phyloP scores from a whole-genome alignment of 2,329 filamentous ascomycete genomes.

The Aspergillus pseudoglaucus region DNA sequence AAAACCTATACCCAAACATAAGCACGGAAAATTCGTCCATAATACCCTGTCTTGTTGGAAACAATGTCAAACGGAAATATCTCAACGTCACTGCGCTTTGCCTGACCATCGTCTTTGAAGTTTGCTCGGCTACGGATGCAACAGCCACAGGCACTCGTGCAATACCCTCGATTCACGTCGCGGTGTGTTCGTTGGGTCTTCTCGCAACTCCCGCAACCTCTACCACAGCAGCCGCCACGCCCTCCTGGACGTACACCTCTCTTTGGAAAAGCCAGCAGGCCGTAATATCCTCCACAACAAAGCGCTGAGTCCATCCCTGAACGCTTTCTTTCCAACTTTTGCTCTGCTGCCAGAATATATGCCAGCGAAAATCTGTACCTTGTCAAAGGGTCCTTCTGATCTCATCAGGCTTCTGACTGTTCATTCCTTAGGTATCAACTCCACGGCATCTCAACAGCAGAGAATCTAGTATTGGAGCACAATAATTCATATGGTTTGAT shows the following conservation, averaged over 20 bases:
- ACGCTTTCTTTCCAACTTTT: not conserved
- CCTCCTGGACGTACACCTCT: not conserved
- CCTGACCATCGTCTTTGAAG: not conserved
- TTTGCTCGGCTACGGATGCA: not conserved
- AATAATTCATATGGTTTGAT: no score
- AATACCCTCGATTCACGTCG: not conserved
- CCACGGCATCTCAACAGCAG: no score
- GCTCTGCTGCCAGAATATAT: not conserved
- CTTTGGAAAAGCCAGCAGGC: not conserved
- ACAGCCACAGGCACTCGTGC: not conserved
- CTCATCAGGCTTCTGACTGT: no score
- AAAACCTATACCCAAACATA: not conserved
- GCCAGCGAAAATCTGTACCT: not conserved
- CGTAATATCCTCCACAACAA: not conserved
- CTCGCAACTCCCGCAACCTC: conserved; percentile 4
- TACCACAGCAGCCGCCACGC: conserved; percentile 7
- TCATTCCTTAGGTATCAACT: no score
- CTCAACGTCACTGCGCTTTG: not conserved
- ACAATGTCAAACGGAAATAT: not conserved
- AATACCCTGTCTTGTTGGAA: not conserved
- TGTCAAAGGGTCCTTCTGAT: no score
- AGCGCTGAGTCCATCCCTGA: not conserved
- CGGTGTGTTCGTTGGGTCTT: not conserved
- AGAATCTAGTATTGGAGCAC: no score
- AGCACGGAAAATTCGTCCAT: not conserved